Evolutionary conservation across 2,329 filamentous ascomycete genomes (phyloP).

Genomic region (Fusarium nygamai): DNA sequence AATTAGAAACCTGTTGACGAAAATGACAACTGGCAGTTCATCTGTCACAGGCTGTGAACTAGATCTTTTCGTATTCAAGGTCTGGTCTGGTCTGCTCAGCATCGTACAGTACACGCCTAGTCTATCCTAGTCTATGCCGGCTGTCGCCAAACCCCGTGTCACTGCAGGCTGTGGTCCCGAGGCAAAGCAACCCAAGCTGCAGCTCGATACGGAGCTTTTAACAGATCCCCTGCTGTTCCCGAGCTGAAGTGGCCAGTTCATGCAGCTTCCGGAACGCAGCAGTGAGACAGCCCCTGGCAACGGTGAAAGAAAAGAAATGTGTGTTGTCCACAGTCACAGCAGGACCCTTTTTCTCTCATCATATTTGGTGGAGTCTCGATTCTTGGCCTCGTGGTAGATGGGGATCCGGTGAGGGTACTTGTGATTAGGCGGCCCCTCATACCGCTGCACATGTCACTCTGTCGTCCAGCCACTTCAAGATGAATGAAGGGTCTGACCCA

Average conservation of each 20-base stretch:
- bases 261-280: slow-evolving; percentile 29
- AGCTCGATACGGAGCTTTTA: slow-evolving; percentile 8
- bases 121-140: background rate
- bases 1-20: slow-evolving; percentile 8
- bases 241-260: slow-evolving; percentile 37
- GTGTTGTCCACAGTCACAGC: slow-evolving; percentile 7
- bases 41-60: slow-evolving; percentile 1
- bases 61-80: background rate
- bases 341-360: slow-evolving; percentile 18
- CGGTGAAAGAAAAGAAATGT: slow-evolving; percentile 2
- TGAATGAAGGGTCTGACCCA: slow-evolving; percentile 19
- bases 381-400: slow-evolving; percentile 27
- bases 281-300: slow-evolving; percentile 9
- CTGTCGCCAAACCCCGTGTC: slow-evolving; percentile 2
- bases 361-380: slow-evolving; percentile 14
- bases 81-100: background rate
- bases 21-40: slow-evolving; percentile 22
- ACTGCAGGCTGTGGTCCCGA: background rate
- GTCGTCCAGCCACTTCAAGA: slow-evolving; percentile 21
- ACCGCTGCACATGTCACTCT: slow-evolving; percentile 18
- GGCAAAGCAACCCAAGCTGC: slow-evolving; percentile 16
- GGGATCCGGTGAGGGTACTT: slow-evolving; percentile 6
- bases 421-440: slow-evolving; percentile 7
- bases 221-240: slow-evolving; percentile 1
- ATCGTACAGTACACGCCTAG: background rate